Evolutionary conservation across 768 basidiomycete species (phyloP).

Genomic region (Paxillus ammoniavirescens): DNA sequence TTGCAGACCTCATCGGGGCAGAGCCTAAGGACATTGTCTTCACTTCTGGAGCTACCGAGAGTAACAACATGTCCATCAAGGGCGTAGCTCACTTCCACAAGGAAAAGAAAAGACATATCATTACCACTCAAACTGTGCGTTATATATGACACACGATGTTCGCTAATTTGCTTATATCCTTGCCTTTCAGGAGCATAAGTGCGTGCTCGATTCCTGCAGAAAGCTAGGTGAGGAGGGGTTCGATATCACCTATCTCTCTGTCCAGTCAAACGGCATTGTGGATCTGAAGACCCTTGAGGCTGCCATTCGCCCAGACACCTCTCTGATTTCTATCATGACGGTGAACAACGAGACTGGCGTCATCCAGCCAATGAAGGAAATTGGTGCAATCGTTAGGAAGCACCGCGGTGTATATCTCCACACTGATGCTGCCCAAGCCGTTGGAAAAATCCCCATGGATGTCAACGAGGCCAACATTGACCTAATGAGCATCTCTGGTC

Average conservation of each 20-base stretch:
- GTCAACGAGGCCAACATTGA: constrained; percentile 96
- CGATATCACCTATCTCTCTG: constrained; percentile 97
- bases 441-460: constrained; percentile 86
- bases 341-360: constrained; percentile 99
- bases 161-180: not conserved
- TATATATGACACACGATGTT: not conserved
- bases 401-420: constrained; percentile 93
- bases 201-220: constrained; percentile 96
- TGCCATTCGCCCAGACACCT: constrained; percentile 90
- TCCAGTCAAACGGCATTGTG: constrained; percentile 81
- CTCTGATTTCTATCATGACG: constrained; percentile 95
- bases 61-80: constrained; percentile 97
- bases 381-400: constrained; percentile 81
- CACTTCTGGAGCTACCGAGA: constrained; percentile 97
- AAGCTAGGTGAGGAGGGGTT: constrained; percentile 96
- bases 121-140: constrained; percentile 90
- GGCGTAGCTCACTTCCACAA: constrained; percentile 95
- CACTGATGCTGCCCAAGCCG: constrained; percentile 96
- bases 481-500: constrained; percentile 93
- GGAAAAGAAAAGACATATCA: constrained; percentile 89
- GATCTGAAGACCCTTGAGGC: constrained; percentile 75
- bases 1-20: constrained; percentile 92
- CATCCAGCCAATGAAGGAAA: constrained; percentile 95
- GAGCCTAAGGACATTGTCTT: constrained; percentile 95
- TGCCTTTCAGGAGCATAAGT: constrained; percentile 88